Evolutionary conservation across 345 rosid genomes (phyloP).

Genomic region (Arabis alpina): DNA sequence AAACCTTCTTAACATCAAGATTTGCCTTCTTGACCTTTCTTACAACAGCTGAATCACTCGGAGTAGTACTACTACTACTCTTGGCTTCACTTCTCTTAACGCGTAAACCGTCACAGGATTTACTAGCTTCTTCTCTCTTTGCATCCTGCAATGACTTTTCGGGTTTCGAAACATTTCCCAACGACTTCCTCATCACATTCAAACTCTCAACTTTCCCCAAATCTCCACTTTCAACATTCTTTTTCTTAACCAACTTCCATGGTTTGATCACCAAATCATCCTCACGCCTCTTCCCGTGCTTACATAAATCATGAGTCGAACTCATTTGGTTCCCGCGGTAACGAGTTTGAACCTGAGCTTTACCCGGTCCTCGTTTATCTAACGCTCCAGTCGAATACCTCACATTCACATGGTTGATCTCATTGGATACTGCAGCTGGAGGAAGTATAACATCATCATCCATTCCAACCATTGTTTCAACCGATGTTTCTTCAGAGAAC

Average conservation of each 20-base stretch:
- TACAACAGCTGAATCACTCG: conserved; percentile 17
- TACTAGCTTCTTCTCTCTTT: conserved; percentile 34
- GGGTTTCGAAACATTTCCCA: conserved; percentile 16
- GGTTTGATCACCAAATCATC: conserved; percentile 47
- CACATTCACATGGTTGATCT: conserved; percentile 10
- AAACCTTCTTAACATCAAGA: conserved; percentile 41
- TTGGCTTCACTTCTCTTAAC: conserved; percentile 29
- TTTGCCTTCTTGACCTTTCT: conserved; percentile 32
- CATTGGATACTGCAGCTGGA: conserved; percentile 28
- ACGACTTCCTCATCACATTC: conserved; percentile 37
- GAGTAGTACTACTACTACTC: neutral
- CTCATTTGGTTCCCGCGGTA: conserved; percentile 66
- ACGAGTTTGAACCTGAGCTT: conserved; percentile 50
- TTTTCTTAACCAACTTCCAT: conserved; percentile 42
- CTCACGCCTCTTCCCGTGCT: conserved; percentile 56
- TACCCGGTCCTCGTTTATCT: conserved; percentile 31
- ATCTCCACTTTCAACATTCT: conserved; percentile 28
- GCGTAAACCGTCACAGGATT: conserved; percentile 20
- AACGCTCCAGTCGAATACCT: conserved; percentile 51
- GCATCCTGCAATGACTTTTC: conserved; percentile 37
- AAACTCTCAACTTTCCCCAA: conserved; percentile 35
- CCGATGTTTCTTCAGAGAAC: conserved; percentile 16
- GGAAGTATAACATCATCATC: conserved; percentile 19
- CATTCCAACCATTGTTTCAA: conserved; percentile 22
- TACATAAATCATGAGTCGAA: conserved; percentile 87